A percentile compares a stretch with the other conserved stretches of the same genome.
Evolutionary conservation across 2,329 filamentous ascomycete species (phyloP).

Genomic region (Cladophialophora chaetospira): DNA sequence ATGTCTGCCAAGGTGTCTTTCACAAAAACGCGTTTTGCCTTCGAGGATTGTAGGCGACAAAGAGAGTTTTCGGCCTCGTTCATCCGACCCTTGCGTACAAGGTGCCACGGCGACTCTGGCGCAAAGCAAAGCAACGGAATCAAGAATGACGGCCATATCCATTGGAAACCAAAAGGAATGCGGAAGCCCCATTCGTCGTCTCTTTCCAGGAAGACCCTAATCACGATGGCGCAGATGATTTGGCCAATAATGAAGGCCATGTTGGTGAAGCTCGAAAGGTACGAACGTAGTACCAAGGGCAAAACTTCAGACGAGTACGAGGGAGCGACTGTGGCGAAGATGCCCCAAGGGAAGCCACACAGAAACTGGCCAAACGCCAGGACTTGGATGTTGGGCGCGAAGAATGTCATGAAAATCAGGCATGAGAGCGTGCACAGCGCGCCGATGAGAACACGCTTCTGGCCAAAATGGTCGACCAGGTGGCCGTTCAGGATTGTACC

Average conservation of each 20-base stretch:
- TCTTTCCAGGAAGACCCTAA: constrained; percentile 23
- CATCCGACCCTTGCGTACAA: constrained; percentile 32
- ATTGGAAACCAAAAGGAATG: constrained; percentile 26
- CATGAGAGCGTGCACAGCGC: constrained; percentile 18
- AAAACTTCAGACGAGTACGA: constrained; percentile 26
- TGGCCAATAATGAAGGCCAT: constrained; percentile 32
- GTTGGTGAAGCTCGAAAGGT: constrained; percentile 17
- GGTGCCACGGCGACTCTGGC: constrained; percentile 35
- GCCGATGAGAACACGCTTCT: constrained; percentile 25
- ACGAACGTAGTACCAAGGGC: constrained; percentile 22
- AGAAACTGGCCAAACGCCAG: constrained; percentile 35
- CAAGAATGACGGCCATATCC: constrained; percentile 34
- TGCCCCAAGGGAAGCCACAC: constrained; percentile 31
- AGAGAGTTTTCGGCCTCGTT: constrained; percentile 33
- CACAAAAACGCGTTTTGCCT: constrained; percentile 13
- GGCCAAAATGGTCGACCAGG: constrained; percentile 22
- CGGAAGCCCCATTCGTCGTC: constrained; percentile 35
- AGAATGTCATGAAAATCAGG: constrained; percentile 37
- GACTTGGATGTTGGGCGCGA: constrained; percentile 33
- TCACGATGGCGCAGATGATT: constrained; percentile 38
- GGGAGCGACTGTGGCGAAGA: constrained; percentile 25
- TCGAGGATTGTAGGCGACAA: constrained; percentile 30
- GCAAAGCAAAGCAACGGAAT: constrained; percentile 32
- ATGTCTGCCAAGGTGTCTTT: constrained; percentile 41
- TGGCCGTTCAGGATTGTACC: constrained; percentile 23